Conservation (phyloP, 1,284 basidiomycete species). For the Heterobasidion annosum region DNA sequence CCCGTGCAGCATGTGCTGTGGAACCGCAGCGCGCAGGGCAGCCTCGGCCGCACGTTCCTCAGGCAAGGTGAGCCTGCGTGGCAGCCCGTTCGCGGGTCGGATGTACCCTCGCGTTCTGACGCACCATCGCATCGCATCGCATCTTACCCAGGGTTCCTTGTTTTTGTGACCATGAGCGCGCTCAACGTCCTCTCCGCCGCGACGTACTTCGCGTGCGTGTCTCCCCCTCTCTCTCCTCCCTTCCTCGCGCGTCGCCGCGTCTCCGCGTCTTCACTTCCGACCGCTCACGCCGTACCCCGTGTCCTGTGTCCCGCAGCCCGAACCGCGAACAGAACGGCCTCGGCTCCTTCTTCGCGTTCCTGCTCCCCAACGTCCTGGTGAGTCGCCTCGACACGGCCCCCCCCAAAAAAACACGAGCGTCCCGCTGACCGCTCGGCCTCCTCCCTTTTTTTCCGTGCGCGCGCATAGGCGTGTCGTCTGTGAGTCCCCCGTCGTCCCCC, state of each 20-base stretch:
- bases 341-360: constrained; percentile 12
- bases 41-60: constrained; percentile 9
- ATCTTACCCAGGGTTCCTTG: constrained; percentile 7
- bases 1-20: constrained; percentile 6
- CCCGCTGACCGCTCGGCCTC: not conserved
- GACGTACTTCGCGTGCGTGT: constrained; percentile 8
- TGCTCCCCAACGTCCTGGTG: constrained; percentile 9
- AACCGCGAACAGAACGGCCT: constrained; percentile 4
- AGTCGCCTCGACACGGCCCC: not conserved
- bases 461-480: constrained; percentile 9
- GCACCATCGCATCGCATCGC: not conserved
- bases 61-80: constrained; percentile 5
- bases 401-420: not conserved
- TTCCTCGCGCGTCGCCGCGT: no score
- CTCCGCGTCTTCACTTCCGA: no score
- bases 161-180: constrained; percentile 9
- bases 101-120: not conserved
- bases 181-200: constrained; percentile 10
- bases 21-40: constrained; percentile 8
- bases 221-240: not conserved
- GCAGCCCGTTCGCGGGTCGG: not conserved
- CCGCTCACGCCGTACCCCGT: not conserved
- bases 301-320: not conserved
- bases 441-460: not conserved
- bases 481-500: constrained; percentile 1